Evolutionary conservation across 805 yeast genomes (phyloP).

Genomic region (Kodamaea restingae): DNA sequence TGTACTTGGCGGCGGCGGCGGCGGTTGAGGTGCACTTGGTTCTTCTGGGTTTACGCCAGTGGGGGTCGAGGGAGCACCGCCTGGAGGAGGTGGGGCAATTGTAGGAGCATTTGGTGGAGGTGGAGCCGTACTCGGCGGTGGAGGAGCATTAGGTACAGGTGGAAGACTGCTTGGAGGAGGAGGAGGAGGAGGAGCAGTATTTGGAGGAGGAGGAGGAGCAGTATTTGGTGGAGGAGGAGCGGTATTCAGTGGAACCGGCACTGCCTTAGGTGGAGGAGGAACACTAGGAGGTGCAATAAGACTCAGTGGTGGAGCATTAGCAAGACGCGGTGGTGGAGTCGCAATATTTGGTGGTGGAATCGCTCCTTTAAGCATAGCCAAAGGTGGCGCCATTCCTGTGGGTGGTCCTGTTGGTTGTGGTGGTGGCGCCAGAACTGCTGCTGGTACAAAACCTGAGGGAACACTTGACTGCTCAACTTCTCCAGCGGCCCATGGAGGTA

Average conservation of each 20-base stretch:
- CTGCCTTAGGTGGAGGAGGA: conserved; percentile 19
- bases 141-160: conserved; percentile 4
- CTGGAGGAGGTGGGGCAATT: neutral
- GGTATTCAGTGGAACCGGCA: conserved; percentile 9
- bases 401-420: too few species aligned
- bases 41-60: too few species aligned
- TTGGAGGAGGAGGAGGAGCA: conserved; percentile 15
- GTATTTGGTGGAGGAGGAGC: conserved; percentile 19
- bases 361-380: too few species aligned
- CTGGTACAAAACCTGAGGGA: too few species aligned
- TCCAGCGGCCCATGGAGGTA: conserved; percentile 21
- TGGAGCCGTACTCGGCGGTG: conserved; percentile 11
- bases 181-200: conserved; percentile 11
- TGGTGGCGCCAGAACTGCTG: too few species aligned
- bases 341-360: neutral
- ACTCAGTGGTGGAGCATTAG: conserved; percentile 10
- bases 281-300: neutral
- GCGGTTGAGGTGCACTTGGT: neutral
- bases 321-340: conserved; percentile 8
- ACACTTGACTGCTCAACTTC: neutral
- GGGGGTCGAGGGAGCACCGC: neutral
- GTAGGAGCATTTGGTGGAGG: conserved; percentile 10
- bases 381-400: too few species aligned
- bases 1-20: neutral
- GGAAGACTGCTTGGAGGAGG: conserved; percentile 22